Evolutionary conservation across 1,284 basidiomycete genomes (phyloP), one percentile per base, ranked within the genome.

Genomic region (Sanghuangporus sanghuang): DNA sequence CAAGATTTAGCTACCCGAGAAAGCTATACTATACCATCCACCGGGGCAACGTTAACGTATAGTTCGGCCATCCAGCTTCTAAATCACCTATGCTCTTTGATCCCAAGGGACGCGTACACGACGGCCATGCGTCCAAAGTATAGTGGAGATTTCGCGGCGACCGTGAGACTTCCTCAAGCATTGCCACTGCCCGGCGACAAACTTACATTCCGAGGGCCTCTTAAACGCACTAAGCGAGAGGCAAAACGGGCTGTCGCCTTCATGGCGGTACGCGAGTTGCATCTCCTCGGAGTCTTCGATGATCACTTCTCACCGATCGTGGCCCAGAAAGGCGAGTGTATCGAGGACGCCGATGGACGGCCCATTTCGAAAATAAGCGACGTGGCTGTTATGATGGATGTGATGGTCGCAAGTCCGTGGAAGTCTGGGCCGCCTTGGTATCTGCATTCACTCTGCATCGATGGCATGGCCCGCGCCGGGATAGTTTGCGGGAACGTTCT

Each of bases 161-260:
- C 78, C 2, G 74, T 93, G n/a, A 76, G 75, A 36, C 78, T 93
- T n/a, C 92, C 92, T 1, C 74, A 81, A 0, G 83, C 81, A 59
- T 79, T 92, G 2, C 88, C 90, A 12, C 77, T 95, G 1, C 77
- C 83, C 0, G 72, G 77, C 0, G 73, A 81, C 42, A 75, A 84
- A 59, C 79, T 89, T 3, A 72, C 77, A 6, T 87, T 83, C 66
- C 70, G 73, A 9, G 91, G 92, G 0, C 84, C 85, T 1, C 64
- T 67, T 8, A 83, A 82, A 63, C 75, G 77, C 39, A 84, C 88
- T 9, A 93, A 93, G 73, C 86, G 82, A 67, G 90, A 91, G 70
- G 92, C 93, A 1, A 92, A 86, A 70, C 85, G 91, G 16, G 86
- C 89, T 1, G 92, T 84, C 8, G 89, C 92, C 0, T 95, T 92